Evolutionary conservation across 2,329 filamentous ascomycete species (phyloP).

Genomic region (Scleromitrula shiraiana): DNA sequence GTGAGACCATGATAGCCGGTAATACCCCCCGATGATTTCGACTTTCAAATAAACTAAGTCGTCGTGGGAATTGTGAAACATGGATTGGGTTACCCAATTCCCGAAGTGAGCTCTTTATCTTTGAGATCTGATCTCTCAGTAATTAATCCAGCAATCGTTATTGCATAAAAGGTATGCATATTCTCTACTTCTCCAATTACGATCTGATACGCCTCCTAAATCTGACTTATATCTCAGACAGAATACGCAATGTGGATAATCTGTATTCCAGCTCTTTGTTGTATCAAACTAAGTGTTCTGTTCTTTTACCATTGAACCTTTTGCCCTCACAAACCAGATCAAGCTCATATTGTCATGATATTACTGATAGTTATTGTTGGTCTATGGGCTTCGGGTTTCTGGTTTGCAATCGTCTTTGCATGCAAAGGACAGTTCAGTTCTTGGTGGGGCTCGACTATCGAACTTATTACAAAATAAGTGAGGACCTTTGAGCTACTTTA

Average conservation of each 20-base stretch:
- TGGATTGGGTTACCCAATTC: neutral
- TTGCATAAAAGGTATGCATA: neutral
- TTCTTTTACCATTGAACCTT: neutral
- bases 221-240: neutral
- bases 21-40: neutral
- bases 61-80: neutral
- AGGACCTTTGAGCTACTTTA: neutral
- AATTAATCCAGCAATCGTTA: neutral
- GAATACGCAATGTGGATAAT: neutral
- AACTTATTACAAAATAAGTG: neutral
- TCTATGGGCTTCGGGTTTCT: neutral
- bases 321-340: neutral
- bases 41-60: neutral
- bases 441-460: neutral
- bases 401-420: neutral
- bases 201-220: too few species aligned
- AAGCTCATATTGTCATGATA: neutral
- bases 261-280: neutral
- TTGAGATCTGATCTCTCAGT: neutral
- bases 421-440: neutral
- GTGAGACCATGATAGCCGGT: neutral
- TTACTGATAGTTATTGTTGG: neutral
- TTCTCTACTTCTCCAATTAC: neutral
- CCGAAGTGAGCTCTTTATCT: neutral
- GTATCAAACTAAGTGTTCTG: neutral